Evolutionary conservation across 2,329 filamentous ascomycete genomes (phyloP).

Genomic region (Fusarium pseudonygamai): DNA sequence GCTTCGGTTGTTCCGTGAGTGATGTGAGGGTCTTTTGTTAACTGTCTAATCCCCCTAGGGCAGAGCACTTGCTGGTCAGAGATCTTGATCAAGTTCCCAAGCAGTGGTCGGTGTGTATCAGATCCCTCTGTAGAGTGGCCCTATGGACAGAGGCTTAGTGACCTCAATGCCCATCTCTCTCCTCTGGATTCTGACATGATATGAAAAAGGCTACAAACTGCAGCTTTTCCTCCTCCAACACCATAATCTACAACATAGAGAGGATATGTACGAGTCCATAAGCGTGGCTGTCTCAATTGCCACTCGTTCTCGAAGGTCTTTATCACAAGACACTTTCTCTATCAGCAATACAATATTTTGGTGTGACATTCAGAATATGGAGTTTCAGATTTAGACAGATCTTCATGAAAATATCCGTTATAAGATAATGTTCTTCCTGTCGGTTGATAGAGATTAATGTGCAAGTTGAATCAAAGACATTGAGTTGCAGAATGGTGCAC

Average conservation of each 20-base stretch:
- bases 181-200: not conserved
- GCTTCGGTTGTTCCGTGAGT: conserved; percentile 23
- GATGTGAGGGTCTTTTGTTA: not conserved
- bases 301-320: not conserved
- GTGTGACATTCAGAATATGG: not conserved
- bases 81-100: not conserved
- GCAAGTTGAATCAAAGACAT: conserved; percentile 28
- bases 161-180: not conserved
- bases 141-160: not conserved
- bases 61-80: not conserved
- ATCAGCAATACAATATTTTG: not conserved
- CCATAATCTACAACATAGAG: not conserved
- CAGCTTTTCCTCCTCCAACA: not conserved
- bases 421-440: not conserved
- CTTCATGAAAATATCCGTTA: not conserved
- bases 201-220: not conserved
- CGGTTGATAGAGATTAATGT: conserved; percentile 23
- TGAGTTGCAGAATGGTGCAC: conserved; percentile 18
- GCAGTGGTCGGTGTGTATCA: not conserved
- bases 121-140: not conserved
- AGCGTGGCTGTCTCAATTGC: conserved; percentile 20
- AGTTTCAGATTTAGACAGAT: conserved; percentile 20
- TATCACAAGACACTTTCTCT: not conserved
- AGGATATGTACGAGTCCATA: conserved; percentile 2
- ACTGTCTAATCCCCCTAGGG: not conserved